Conservation (phyloP, 345 rosid species). For the Euphorbia tirucalli region DNA sequence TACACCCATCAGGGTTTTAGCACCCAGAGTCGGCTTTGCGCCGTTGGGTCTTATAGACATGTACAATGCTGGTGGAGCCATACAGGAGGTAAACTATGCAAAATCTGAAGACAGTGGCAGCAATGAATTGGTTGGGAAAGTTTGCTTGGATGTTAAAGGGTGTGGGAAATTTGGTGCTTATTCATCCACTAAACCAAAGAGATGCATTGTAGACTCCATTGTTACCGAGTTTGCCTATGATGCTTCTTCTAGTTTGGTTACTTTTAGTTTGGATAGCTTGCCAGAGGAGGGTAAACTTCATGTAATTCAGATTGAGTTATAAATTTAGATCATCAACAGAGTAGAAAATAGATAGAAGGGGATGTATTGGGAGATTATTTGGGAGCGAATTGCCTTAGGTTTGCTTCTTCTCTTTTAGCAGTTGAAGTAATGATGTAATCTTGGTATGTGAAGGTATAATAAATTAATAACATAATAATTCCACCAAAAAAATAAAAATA, state of each 20-base stretch:
- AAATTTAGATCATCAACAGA: slow-evolving; percentile 2
- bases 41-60: slow-evolving; percentile 76
- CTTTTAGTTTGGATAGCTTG: slow-evolving; percentile 40
- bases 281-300: slow-evolving; percentile 51
- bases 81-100: slow-evolving; percentile 52
- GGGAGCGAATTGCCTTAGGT: not conserved
- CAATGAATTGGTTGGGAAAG: slow-evolving; percentile 44
- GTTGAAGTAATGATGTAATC: not conserved
- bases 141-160: slow-evolving; percentile 60
- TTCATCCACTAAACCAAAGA: slow-evolving; percentile 66
- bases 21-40: slow-evolving; percentile 57
- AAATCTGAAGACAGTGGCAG: slow-evolving; percentile 29
- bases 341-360: not conserved
- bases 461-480: too few species aligned
- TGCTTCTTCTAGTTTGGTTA: slow-evolving; percentile 46
- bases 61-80: slow-evolving; percentile 93
- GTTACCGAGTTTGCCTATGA: slow-evolving; percentile 54
- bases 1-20: slow-evolving; percentile 60
- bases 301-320: slow-evolving; percentile 44
- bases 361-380: not conserved
- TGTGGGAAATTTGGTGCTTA: slow-evolving; percentile 78
- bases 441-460: not conserved
- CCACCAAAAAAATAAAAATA: too few species aligned
- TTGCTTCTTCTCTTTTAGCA: not conserved
- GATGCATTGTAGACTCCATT: slow-evolving; percentile 50